These are phyloP conservation scores for Ceratocystis ficicola DNA, from an alignment of 2,329 filamentous ascomycete species.

Conservation along the genomic window DNA sequence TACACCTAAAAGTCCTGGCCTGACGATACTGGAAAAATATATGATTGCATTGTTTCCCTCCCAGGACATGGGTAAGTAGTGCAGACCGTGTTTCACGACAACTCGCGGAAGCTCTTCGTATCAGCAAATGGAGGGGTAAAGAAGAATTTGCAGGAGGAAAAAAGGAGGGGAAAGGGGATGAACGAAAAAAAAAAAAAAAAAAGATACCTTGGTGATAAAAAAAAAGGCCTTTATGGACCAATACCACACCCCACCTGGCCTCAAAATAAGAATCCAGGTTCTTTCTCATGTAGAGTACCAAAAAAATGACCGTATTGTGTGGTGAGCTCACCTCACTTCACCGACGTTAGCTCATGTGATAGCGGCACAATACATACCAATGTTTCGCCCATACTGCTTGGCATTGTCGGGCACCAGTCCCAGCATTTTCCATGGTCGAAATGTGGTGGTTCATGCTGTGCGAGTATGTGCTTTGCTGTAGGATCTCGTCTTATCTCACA, in stretches of 20 bases:
- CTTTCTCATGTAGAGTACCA: background rate
- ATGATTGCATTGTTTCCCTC: background rate
- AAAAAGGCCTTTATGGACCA: background rate
- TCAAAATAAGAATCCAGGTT: background rate
- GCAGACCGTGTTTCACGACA: background rate
- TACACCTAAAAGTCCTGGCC: background rate
- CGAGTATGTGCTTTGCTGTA: constrained; percentile 5
- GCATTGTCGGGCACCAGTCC: background rate
- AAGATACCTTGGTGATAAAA: background rate
- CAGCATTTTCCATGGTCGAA: background rate
- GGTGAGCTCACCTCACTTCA: background rate
- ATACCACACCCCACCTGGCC: background rate
- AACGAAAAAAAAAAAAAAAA: background rate
- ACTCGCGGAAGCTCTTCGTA: background rate
- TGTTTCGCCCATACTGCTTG: background rate
- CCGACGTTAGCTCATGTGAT: background rate
- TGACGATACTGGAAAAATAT: background rate
- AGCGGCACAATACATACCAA: background rate
- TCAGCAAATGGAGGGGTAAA: background rate
- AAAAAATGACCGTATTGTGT: background rate
- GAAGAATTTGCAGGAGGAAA: background rate
- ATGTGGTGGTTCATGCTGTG: background rate
- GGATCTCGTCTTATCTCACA: background rate
- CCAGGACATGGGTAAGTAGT: background rate
- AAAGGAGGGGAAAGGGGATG: background rate